phyloP scores from a whole-genome alignment of 2,329 filamentous ascomycete genomes.

The Sclerotiophoma versabilis region DNA sequence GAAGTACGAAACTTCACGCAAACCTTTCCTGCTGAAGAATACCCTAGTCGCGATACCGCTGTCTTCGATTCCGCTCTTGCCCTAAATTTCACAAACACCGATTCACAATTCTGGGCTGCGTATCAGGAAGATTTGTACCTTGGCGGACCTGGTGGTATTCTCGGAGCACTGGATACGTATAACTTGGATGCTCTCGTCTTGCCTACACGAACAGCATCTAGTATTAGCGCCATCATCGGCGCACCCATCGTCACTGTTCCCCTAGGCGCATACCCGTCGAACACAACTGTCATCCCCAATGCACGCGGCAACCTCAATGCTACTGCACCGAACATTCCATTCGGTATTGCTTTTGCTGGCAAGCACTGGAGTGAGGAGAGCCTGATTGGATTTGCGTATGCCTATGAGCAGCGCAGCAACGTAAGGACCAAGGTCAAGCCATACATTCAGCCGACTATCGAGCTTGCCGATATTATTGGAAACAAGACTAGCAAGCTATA shows the following conservation, averaged over 20 bases:
- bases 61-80: slow-evolving; percentile 63
- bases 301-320: slow-evolving; percentile 60
- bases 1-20: slow-evolving; percentile 66
- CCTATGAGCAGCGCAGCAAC: slow-evolving; percentile 69
- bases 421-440: slow-evolving; percentile 57
- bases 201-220: slow-evolving; percentile 59
- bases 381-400: slow-evolving; percentile 71
- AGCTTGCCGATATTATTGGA: slow-evolving; percentile 54
- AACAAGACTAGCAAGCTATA: slow-evolving; percentile 5
- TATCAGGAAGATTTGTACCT: slow-evolving; percentile 62
- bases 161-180: slow-evolving; percentile 64
- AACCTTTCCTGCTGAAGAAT: slow-evolving; percentile 61
- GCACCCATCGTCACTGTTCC: slow-evolving; percentile 69
- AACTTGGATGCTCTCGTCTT: slow-evolving; percentile 68
- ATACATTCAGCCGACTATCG: slow-evolving; percentile 58
- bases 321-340: slow-evolving; percentile 62
- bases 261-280: slow-evolving; percentile 62
- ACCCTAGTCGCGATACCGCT: slow-evolving; percentile 65
- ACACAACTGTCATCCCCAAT: slow-evolving; percentile 57
- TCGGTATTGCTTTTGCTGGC: slow-evolving; percentile 71
- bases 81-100: slow-evolving; percentile 63
- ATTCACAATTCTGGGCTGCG: slow-evolving; percentile 63
- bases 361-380: slow-evolving; percentile 66
- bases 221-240: slow-evolving; percentile 63
- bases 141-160: slow-evolving; percentile 66